Evolutionary conservation across 2,329 filamentous ascomycete species (phyloP).

Genomic region (Pseudocercospora fijiensis): DNA sequence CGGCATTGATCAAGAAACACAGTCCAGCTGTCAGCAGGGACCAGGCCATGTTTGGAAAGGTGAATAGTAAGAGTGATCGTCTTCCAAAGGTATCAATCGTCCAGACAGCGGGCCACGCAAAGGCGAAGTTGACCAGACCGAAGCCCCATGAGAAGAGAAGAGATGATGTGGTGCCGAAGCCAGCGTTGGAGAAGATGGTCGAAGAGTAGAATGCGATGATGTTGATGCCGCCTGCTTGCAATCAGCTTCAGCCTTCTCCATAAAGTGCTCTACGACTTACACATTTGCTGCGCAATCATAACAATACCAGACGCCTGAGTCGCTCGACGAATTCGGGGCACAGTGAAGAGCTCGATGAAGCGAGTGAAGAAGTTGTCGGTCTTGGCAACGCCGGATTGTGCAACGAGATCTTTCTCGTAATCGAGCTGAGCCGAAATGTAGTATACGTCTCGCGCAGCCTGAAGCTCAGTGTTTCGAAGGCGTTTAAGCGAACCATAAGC

Average conservation of each 20-base stretch:
- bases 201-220: conserved; percentile 42
- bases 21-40: conserved; percentile 51
- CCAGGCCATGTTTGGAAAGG: conserved; percentile 54
- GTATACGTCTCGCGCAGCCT: conserved; percentile 36
- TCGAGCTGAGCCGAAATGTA: conserved; percentile 29
- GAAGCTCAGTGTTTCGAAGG: conserved; percentile 33
- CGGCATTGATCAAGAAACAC: conserved; percentile 50
- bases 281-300: conserved; percentile 26
- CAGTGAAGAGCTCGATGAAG: conserved; percentile 28
- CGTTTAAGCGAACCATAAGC: conserved; percentile 49
- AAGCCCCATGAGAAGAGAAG: conserved; percentile 60
- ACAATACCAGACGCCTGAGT: conserved; percentile 24
- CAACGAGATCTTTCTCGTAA: conserved; percentile 29
- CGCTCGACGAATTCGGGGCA: conserved; percentile 30
- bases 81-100: conserved; percentile 52
- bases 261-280: conserved; percentile 29
- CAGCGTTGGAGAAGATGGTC: conserved; percentile 37
- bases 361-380: conserved; percentile 12
- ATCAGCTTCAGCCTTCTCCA: not conserved
- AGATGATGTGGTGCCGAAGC: conserved; percentile 44
- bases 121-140: conserved; percentile 59
- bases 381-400: conserved; percentile 3
- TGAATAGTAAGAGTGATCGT: conserved; percentile 51
- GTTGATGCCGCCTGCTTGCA: conserved; percentile 5
- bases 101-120: conserved; percentile 59